These are phyloP conservation scores for Macadamia integrifolia DNA, from an alignment of 164 flowering plant species.

Conservation along the genomic window DNA sequence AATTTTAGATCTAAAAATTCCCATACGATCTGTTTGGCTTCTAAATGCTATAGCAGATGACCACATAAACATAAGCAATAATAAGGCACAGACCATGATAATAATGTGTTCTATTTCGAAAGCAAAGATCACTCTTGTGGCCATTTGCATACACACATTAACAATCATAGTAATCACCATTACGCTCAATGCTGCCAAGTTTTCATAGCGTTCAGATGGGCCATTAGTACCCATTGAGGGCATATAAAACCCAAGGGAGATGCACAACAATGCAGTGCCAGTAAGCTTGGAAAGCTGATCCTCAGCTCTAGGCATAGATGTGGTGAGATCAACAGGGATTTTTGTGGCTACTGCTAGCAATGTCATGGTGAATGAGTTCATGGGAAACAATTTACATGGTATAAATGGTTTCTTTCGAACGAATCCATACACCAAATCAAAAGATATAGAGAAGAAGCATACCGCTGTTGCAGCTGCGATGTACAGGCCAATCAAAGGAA, in stretches of 20 bases:
- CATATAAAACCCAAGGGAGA: no score
- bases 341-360: slow-evolving; percentile 14
- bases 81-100: no score
- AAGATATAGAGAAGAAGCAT: slow-evolving; percentile 1
- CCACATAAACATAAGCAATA: no score
- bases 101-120: no score
- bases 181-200: neutral
- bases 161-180: no score
- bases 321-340: slow-evolving; percentile 13
- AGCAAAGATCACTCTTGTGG: no score
- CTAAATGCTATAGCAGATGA: no score
- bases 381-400: slow-evolving; percentile 11
- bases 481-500: slow-evolving; percentile 6
- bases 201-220: no score
- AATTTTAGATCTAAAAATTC: no score
- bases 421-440: neutral
- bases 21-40: no score
- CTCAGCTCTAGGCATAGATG: slow-evolving; percentile 1
- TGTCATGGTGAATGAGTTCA: slow-evolving; percentile 9
- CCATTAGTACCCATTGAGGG: no score
- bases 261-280: neutral
- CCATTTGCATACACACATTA: no score
- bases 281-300: slow-evolving; percentile 16
- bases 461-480: slow-evolving; percentile 1
- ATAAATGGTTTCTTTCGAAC: neutral